Evolutionary conservation across 148 eudicot genomes (phyloP).

Genomic region (Silene latifolia): DNA sequence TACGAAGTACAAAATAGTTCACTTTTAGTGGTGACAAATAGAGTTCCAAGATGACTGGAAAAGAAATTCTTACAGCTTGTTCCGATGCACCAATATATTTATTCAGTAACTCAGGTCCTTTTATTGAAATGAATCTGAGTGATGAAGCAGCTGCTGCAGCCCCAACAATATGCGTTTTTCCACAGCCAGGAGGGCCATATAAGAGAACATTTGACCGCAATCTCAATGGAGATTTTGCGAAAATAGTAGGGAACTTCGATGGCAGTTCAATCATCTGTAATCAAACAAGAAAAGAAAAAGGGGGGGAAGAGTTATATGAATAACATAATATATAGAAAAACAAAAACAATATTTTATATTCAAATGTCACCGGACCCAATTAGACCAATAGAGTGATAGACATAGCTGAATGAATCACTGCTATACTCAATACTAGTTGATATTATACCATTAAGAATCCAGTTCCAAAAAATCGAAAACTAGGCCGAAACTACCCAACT

Average conservation of each 20-base stretch:
- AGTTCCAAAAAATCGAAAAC: background rate
- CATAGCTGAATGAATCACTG: background rate
- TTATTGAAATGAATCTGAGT: conserved; percentile 84
- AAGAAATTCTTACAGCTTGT: conserved; percentile 73
- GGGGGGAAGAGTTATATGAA: background rate
- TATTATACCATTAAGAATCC: background rate
- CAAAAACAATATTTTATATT: background rate
- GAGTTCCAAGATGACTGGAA: background rate
- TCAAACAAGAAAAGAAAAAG: background rate
- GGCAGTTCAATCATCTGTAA: conserved; percentile 93
- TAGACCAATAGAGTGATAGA: no score
- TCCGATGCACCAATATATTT: conserved; percentile 99
- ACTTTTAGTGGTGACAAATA: background rate
- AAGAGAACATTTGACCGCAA: conserved; percentile 87
- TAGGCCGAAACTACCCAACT: background rate
- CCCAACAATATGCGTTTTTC: conserved; percentile 96
- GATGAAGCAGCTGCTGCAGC: conserved; percentile 98
- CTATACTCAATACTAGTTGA: background rate
- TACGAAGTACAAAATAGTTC: background rate
- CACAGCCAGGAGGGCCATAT: conserved; percentile 99
- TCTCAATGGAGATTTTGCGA: conserved; percentile 79
- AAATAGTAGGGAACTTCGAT: conserved; percentile 79
- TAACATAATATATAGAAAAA: background rate
- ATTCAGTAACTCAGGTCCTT: conserved; percentile 95
- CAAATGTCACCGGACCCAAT: background rate